These are phyloP conservation scores for Talaromyces wortmannii DNA, from an alignment of 495 filamentous ascomycete genomes.

Conservation along the genomic window DNA sequence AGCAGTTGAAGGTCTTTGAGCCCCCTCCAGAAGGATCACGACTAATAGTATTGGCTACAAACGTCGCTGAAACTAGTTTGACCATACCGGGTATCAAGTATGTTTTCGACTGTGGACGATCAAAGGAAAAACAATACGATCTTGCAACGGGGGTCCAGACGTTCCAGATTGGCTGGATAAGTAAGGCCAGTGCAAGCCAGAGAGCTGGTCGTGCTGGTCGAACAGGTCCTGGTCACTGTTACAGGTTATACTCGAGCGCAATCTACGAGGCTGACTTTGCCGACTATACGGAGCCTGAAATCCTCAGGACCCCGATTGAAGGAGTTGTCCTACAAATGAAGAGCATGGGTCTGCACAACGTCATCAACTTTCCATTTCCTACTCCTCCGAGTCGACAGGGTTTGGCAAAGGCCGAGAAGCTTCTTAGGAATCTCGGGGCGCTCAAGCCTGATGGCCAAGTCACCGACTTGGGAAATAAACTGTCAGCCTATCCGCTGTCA, in stretches of 20 bases:
- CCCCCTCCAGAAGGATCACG: constrained; percentile 76
- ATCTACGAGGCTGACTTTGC: constrained; percentile 88
- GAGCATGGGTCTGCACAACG: constrained; percentile 84
- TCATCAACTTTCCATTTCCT: constrained; percentile 96
- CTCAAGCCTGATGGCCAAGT: constrained; percentile 63
- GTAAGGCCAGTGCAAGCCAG: constrained; percentile 92
- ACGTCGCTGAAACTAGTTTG: constrained; percentile 93
- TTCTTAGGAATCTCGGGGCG: constrained; percentile 68
- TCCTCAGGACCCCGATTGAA: constrained; percentile 88
- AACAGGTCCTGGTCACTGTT: constrained; percentile 95
- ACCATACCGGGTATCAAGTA: constrained; percentile 96
- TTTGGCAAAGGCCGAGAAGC: constrained; percentile 78
- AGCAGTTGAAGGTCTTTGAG: constrained; percentile 92
- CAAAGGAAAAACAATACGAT: constrained; percentile 88
- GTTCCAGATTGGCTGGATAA: constrained; percentile 94
- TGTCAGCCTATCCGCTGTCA: constrained; percentile 82
- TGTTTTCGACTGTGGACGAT: constrained; percentile 89
- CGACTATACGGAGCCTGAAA: constrained; percentile 81
- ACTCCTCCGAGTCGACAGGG: constrained; percentile 78
- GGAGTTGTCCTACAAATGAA: constrained; percentile 91
- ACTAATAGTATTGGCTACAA: constrained; percentile 88
- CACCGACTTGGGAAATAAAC: constrained; percentile 66
- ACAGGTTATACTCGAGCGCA: constrained; percentile 86
- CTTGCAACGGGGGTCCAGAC: constrained; percentile 82
- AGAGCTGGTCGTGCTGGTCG: constrained; percentile 90